These are phyloP conservation scores for Linum usitatissimum DNA, from an alignment of 345 rosid species.

Conservation along the genomic window DNA sequence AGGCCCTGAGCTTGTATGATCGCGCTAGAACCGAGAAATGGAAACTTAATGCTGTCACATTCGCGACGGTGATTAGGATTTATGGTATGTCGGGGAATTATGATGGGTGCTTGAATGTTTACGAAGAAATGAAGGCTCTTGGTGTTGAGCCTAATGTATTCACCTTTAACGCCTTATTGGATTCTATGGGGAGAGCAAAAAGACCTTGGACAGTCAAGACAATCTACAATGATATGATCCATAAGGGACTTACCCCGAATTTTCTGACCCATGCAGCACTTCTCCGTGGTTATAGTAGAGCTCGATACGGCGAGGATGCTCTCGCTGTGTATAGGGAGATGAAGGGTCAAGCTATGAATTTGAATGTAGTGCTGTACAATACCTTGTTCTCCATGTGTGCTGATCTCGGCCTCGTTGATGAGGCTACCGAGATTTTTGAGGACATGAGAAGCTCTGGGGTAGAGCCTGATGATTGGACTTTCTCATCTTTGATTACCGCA, in stretches of 20 bases:
- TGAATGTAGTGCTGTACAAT: constrained; percentile 62
- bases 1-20: constrained; percentile 80
- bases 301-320: constrained; percentile 71
- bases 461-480: constrained; percentile 86
- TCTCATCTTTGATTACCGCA: constrained; percentile 74
- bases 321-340: constrained; percentile 55
- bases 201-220: constrained; percentile 90
- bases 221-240: constrained; percentile 56
- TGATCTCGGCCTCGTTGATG: constrained; percentile 58
- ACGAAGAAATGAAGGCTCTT: constrained; percentile 84
- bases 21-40: constrained; percentile 81
- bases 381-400: constrained; percentile 85
- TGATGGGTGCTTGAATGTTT: constrained; percentile 89
- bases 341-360: constrained; percentile 58
- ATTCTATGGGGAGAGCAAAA: constrained; percentile 88
- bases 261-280: constrained; percentile 59
- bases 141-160: constrained; percentile 61
- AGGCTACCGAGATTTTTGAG: constrained; percentile 57
- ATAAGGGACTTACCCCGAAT: constrained; percentile 48
- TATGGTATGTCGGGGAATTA: constrained; percentile 50
- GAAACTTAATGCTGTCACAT: constrained; percentile 52
- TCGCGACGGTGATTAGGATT: constrained; percentile 65
- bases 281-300: constrained; percentile 71
- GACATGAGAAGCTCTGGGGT: constrained; percentile 52
- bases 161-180: constrained; percentile 60